Evolutionary conservation across 1,139 yeast species (phyloP).

Genomic region (Pneumocystis oryctolagi): DNA sequence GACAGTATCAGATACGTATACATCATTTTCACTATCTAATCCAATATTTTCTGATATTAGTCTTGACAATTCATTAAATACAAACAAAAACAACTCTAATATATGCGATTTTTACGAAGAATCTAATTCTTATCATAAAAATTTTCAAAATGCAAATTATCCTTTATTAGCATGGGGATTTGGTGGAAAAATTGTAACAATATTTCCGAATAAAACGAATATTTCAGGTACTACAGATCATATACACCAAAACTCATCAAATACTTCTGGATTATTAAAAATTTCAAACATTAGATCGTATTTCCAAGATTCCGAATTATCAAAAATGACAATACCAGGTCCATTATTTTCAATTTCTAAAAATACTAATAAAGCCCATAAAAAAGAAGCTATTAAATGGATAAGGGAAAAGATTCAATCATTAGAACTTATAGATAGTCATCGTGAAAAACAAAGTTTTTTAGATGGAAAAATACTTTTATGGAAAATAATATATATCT

Average conservation of each 20-base stretch:
- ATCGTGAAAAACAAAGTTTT: constrained; percentile 12
- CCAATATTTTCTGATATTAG: neutral
- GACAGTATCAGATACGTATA: neutral
- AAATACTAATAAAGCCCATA: neutral
- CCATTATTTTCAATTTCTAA: constrained; percentile 1
- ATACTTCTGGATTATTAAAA: neutral
- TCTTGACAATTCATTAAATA: neutral
- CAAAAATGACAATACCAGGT: neutral
- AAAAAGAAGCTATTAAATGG: constrained; percentile 40
- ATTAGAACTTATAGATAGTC: constrained; percentile 13
- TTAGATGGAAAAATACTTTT: constrained; percentile 19
- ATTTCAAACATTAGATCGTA: neutral
- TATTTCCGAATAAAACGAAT: constrained; percentile 26
- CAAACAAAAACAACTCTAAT: neutral
- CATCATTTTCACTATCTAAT: neutral
- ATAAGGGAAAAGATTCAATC: constrained; percentile 25
- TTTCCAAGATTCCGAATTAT: neutral
- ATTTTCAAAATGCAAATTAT: constrained; percentile 3
- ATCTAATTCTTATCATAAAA: neutral
- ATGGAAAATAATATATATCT: constrained; percentile 22
- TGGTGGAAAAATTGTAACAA: constrained; percentile 32
- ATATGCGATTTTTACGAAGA: neutral
- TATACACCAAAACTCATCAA: neutral
- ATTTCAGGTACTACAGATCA: constrained; percentile 2
- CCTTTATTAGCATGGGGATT: constrained; percentile 52